Percentiles rank a stretch among this genome's conserved stretches.
Evolutionary conservation across 1,139 yeast genomes (phyloP).

Genomic region (Saccharomyces hybrid): DNA sequence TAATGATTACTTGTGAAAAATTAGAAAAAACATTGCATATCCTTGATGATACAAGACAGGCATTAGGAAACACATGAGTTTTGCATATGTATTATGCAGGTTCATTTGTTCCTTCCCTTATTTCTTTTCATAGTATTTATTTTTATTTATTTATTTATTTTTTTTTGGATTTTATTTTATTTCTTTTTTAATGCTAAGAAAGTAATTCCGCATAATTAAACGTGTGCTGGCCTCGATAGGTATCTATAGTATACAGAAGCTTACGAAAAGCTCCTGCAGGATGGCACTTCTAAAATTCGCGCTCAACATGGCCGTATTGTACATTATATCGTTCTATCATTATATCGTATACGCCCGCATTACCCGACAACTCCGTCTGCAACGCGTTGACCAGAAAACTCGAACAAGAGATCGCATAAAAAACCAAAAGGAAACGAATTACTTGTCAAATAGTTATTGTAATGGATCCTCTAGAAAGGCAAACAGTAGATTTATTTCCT

Average conservation of each 20-base stretch:
- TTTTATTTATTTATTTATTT: not conserved
- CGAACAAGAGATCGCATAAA: slow-evolving; percentile 1
- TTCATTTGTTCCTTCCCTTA: not conserved
- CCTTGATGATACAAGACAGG: slow-evolving; percentile 8
- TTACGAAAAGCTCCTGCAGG: not conserved
- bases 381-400: not conserved
- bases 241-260: not conserved
- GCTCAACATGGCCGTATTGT: not conserved
- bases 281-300: not conserved
- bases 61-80: not conserved
- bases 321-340: not conserved
- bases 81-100: not conserved
- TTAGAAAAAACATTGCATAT: slow-evolving; percentile 9
- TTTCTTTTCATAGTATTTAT: not conserved
- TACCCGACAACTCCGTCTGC: slow-evolving; percentile 1
- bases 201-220: not conserved
- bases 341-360: not conserved
- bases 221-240: not conserved
- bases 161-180: not conserved
- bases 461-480: not conserved
- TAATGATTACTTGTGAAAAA: slow-evolving; percentile 10
- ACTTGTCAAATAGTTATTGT: not conserved
- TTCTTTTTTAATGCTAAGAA: not conserved
- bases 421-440: not conserved
- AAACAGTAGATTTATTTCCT: not conserved